Evolutionary conservation across 1,284 basidiomycete species (phyloP).

Genomic region (Boletellus sp.): DNA sequence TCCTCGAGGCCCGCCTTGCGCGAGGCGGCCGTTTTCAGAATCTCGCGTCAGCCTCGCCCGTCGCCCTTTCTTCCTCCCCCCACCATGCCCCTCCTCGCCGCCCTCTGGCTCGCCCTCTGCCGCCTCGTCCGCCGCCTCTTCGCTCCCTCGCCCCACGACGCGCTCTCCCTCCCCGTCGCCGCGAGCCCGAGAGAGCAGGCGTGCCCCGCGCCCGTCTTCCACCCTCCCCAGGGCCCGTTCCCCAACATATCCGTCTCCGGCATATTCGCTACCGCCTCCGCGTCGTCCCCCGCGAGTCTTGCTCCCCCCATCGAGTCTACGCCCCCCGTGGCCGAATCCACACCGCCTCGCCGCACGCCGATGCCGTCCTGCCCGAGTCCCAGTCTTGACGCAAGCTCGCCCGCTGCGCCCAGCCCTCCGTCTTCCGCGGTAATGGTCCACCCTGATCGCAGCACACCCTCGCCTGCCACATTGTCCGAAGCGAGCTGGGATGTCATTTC

Average conservation of each 20-base stretch:
- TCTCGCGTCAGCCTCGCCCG: not conserved
- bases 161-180: not conserved
- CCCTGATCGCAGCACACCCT: constrained; percentile 22
- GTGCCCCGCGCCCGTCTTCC: not conserved
- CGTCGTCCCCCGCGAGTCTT: not conserved
- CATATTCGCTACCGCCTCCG: constrained; percentile 13
- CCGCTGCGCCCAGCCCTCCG: constrained; percentile 10
- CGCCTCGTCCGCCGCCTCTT: not conserved
- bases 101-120: constrained; percentile 16
- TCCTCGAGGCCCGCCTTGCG: not conserved
- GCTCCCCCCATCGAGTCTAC: no score
- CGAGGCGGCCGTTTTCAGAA: constrained; percentile 7
- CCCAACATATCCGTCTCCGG: constrained; percentile 21
- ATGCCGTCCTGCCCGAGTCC: no score
- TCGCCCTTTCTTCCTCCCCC: not conserved
- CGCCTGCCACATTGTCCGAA: constrained; percentile 26
- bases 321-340: no score
- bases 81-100: constrained; percentile 7
- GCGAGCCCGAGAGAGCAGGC: no score
- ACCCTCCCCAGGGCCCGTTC: constrained; percentile 17
- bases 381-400: not conserved
- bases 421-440: constrained; percentile 13
- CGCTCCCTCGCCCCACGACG: not conserved
- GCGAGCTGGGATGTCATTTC: constrained; percentile 26
- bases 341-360: no score